Conservation (phyloP, 495 filamentous ascomycete species). For the Evansstolkia leycettana region DNA sequence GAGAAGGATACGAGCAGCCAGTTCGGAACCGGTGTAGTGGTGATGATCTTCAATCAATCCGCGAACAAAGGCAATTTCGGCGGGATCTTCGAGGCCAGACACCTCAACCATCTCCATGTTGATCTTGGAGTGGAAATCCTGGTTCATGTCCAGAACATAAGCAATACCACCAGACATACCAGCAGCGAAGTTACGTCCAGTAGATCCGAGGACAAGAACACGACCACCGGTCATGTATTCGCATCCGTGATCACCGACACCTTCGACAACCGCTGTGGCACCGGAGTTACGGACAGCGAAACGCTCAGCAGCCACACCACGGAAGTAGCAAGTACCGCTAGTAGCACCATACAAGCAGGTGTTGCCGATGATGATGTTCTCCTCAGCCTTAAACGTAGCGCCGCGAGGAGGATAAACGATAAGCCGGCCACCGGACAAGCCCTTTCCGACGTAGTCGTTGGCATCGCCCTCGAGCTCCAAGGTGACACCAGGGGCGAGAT, state of each 20-base stretch:
- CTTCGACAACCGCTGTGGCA: conserved; percentile 92
- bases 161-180: conserved; percentile 99
- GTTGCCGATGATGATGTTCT: conserved; percentile 94
- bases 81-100: conserved; percentile 72
- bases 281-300: conserved; percentile 98
- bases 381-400: conserved; percentile 92
- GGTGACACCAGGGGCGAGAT: conserved; percentile 88
- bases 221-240: conserved; percentile 99
- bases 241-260: conserved; percentile 94
- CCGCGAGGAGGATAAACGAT: conserved; percentile 93
- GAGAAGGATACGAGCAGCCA: conserved; percentile 89
- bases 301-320: conserved; percentile 91
- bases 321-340: conserved; percentile 90
- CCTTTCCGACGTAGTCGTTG: conserved; percentile 98
- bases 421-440: conserved; percentile 86
- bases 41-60: conserved; percentile 96
- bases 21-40: conserved; percentile 96
- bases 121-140: conserved; percentile 88
- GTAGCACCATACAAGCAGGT: conserved; percentile 97
- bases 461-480: conserved; percentile 94
- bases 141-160: conserved; percentile 85
- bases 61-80: conserved; percentile 87
- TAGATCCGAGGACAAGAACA: conserved; percentile 77
- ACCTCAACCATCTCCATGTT: conserved; percentile 99
- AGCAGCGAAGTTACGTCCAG: conserved; percentile 98